These are phyloP conservation scores for Daldinia bambusicola DNA, from an alignment of 495 filamentous ascomycete genomes.

Conservation along the genomic window DNA sequence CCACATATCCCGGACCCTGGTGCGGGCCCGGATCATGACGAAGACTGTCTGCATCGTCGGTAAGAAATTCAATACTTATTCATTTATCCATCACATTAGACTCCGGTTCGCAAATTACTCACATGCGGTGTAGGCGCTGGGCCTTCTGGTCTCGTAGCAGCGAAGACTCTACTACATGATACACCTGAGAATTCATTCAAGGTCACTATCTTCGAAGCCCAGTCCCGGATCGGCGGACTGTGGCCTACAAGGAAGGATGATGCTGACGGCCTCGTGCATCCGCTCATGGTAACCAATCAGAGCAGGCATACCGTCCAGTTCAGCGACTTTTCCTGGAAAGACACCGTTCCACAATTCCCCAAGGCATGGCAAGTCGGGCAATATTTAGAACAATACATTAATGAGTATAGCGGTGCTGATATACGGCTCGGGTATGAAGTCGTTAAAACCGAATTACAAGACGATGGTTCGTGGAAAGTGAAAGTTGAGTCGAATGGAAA, in stretches of 20 bases:
- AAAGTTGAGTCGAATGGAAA: conserved; percentile 51
- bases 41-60: conserved; percentile 38
- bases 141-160: conserved; percentile 81
- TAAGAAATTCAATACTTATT: conserved; percentile 14
- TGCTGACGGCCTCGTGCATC: conserved; percentile 63
- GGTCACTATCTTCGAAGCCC: conserved; percentile 76
- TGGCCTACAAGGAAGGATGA: conserved; percentile 68
- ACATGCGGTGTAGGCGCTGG: conserved; percentile 69
- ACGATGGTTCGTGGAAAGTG: conserved; percentile 64
- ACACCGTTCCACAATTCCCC: conserved; percentile 69
- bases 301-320: conserved; percentile 82
- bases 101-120: conserved; percentile 1
- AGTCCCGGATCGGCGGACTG: conserved; percentile 74
- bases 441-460: conserved; percentile 54
- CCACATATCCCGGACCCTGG: conserved; percentile 19
- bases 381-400: conserved; percentile 73
- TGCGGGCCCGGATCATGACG: conserved; percentile 27
- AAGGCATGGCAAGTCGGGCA: conserved; percentile 77
- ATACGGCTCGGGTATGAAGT: conserved; percentile 67
- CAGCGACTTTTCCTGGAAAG: conserved; percentile 77
- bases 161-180: conserved; percentile 78
- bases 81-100: background rate
- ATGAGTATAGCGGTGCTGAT: conserved; percentile 61
- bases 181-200: conserved; percentile 66
- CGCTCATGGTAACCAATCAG: conserved; percentile 80